Evolutionary conservation across 768 basidiomycete species (phyloP), one percentile per base, ranked within the genome.

Genomic region (Lentinula guzmanii): DNA sequence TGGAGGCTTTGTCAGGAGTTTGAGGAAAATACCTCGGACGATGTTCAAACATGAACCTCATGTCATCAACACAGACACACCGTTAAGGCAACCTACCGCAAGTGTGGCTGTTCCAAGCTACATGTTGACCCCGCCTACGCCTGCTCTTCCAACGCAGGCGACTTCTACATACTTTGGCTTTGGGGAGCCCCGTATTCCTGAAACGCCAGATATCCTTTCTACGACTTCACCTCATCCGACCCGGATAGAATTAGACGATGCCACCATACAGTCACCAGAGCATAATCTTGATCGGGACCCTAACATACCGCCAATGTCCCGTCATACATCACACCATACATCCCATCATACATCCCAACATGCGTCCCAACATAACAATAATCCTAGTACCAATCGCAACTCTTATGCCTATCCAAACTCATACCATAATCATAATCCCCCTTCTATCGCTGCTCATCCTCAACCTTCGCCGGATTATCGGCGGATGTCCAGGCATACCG

Each of bases 371-470:
- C 18, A 55, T 41, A 39, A 55, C 39, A 41, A 42, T 39, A 56
- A 56, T 43, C 37, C 55, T 43, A 56, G 55, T 39, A 56, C 55
- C 53, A 55, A 55, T 41, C 53, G 35, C 35, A 55, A 55, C 41
- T 56, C 55, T 7, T 43, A 24, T 33, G 55, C 39, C 3, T 56
- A 56, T 31, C 55, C 55, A 16, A 56, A 33, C 24, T 56, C 55
- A 28, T 56, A 56, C 24, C 55, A 33, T 37, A 35, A 56, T 39
- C 55, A 33, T 37, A 35, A 56, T 9, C 55, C 41, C 24, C 37
- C 55, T 9, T 56, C 55, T 13, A 35, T 56, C 41, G 55, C 37
- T 16, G 55, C 55, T 2, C 41, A 56, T 45, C 55, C 55, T 9
- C 55, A 56, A 11, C 55, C 55, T 5, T 56, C 55, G 37, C 55